Evolutionary conservation across 768 basidiomycete species (phyloP).

Genomic region (Leccinellum albellum): DNA sequence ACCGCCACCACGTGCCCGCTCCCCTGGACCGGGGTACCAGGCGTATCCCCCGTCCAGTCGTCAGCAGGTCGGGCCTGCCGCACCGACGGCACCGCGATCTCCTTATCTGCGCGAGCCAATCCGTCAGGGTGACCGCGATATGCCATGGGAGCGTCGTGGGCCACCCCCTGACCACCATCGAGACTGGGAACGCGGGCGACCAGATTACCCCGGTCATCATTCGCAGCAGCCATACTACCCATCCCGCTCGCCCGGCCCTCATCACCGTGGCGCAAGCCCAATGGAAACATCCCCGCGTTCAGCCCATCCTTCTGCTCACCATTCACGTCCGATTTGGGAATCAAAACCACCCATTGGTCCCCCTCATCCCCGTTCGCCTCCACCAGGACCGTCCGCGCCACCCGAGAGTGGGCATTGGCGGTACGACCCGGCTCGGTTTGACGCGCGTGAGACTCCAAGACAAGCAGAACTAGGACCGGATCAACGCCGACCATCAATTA

Average conservation of each 20-base stretch:
- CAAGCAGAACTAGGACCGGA: slow-evolving; percentile 28
- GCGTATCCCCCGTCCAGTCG: slow-evolving; percentile 44
- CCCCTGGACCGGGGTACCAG: slow-evolving; percentile 46
- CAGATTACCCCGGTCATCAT: slow-evolving; percentile 33
- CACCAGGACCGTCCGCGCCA: slow-evolving; percentile 33
- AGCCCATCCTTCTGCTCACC: slow-evolving; percentile 37
- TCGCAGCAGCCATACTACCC: slow-evolving; percentile 32
- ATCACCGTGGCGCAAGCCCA: slow-evolving; percentile 45
- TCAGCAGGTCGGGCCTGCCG: slow-evolving; percentile 51
- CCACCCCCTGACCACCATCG: slow-evolving; percentile 43
- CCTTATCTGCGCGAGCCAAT: slow-evolving; percentile 50
- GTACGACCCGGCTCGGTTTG: slow-evolving; percentile 60
- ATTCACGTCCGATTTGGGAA: slow-evolving; percentile 54
- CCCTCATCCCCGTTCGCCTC: slow-evolving; percentile 30
- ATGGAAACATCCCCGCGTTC: slow-evolving; percentile 61
- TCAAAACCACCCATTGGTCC: slow-evolving; percentile 43
- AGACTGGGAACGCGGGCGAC: slow-evolving; percentile 51
- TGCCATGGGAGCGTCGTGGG: slow-evolving; percentile 57
- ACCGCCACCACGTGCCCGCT: slow-evolving; percentile 47
- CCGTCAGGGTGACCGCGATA: slow-evolving; percentile 49
- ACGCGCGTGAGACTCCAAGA: slow-evolving; percentile 41
- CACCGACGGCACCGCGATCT: slow-evolving; percentile 56
- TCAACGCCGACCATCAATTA: slow-evolving; percentile 34
- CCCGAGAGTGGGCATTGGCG: slow-evolving; percentile 47
- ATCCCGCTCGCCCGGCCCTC: slow-evolving; percentile 36